Conservation (phyloP, 805 yeast species). For the Nakazawaea siamensis region DNA sequence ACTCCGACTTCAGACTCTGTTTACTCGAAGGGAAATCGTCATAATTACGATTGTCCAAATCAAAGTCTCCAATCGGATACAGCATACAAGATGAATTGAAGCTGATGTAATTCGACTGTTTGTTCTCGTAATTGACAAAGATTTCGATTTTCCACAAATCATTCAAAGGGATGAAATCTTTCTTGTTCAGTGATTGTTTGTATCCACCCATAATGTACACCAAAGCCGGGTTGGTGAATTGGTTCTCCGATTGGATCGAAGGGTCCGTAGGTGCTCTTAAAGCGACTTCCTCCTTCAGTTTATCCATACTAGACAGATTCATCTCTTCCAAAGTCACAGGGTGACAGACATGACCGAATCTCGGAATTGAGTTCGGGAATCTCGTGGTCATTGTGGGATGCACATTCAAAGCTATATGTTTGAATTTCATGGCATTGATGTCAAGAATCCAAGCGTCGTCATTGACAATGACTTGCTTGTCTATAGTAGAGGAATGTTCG, state of each 20-base stretch:
- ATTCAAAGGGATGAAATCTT: conserved; percentile 23
- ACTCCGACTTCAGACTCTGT: conserved; percentile 5
- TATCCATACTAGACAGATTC: conserved; percentile 9
- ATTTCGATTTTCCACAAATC: conserved; percentile 35
- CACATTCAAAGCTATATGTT: conserved; percentile 29
- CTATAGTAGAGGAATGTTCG: conserved; percentile 13
- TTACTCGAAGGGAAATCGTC: conserved; percentile 7
- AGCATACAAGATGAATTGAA: conserved; percentile 22
- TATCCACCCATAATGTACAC: conserved; percentile 44
- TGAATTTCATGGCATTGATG: conserved; percentile 36
- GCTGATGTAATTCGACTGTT: conserved; percentile 20
- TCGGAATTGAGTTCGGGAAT: conserved; percentile 20
- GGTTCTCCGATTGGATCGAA: background rate
- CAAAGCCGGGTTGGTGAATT: conserved; percentile 21
- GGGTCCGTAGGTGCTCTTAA: conserved; percentile 1
- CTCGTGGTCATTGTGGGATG: conserved; percentile 21
- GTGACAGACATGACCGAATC: conserved; percentile 23
- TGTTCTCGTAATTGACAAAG: conserved; percentile 26
- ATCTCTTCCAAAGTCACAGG: conserved; percentile 22
- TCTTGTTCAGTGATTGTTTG: conserved; percentile 19
- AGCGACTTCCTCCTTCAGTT: conserved; percentile 19
- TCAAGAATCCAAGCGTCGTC: conserved; percentile 55
- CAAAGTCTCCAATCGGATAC: conserved; percentile 23
- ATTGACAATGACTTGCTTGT: conserved; percentile 39
- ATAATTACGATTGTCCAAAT: conserved; percentile 9